A percentile compares a stretch with the other conserved stretches of the same genome.
Evolutionary conservation across 768 basidiomycete species (phyloP).

Genomic region (Suillus tomentosus): DNA sequence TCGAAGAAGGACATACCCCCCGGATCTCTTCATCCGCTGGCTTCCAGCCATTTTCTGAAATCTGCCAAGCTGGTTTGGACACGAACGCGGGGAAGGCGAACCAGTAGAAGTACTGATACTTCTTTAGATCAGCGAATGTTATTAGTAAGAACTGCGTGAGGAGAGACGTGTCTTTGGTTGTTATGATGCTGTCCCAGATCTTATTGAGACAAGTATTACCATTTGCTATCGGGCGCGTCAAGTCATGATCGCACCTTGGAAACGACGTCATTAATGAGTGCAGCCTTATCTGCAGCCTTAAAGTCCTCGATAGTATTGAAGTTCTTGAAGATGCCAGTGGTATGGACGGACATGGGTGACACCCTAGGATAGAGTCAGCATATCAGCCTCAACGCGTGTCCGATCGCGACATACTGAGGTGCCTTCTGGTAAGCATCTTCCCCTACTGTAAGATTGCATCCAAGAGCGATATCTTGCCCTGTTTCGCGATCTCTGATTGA

Average conservation of each 20-base stretch:
- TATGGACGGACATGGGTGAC: constrained; percentile 50
- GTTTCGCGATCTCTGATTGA: constrained; percentile 77
- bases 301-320: constrained; percentile 98
- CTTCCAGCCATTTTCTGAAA: constrained; percentile 61
- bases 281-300: constrained; percentile 84
- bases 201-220: constrained; percentile 26
- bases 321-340: constrained; percentile 81
- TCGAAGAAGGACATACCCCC: not conserved
- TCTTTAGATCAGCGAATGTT: constrained; percentile 96
- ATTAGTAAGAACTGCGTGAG: constrained; percentile 86
- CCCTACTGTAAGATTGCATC: constrained; percentile 65
- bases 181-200: constrained; percentile 70
- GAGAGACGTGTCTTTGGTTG: constrained; percentile 51
- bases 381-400: not conserved
- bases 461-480: constrained; percentile 70
- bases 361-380: constrained; percentile 33
- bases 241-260: constrained; percentile 51
- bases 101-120: constrained; percentile 98
- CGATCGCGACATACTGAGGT: constrained; percentile 42
- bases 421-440: constrained; percentile 61
- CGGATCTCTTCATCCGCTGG: constrained; percentile 48
- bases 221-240: constrained; percentile 2
- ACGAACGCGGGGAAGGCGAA: constrained; percentile 95
- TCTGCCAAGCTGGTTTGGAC: constrained; percentile 89
- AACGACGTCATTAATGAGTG: constrained; percentile 75